Evolutionary conservation across 345 rosid species (phyloP), one percentile per base, ranked within the genome.

Genomic region (Aegle marmelos): DNA sequence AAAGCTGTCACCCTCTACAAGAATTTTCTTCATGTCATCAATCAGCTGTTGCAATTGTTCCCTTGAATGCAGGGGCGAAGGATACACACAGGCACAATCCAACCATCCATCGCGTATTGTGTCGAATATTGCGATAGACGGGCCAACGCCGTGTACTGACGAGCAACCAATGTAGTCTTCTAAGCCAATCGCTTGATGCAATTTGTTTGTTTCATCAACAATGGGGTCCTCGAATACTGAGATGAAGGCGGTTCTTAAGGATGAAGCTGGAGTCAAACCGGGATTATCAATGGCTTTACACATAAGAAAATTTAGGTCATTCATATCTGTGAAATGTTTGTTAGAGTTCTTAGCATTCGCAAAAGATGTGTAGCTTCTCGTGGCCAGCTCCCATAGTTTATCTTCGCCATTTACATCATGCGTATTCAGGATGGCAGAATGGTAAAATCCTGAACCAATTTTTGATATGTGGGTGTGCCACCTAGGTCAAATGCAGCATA

Each of bases 281-380:
- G 97, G 98, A 75, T 93, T 93, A 39, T 94, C 95, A 11, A 94
- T 87, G 78, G 97, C 98, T 82, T 85, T 94, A 73, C 90, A 84
- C 93, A 91, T 94, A 0, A 94, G 85, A 84, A 80, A 94, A 85
- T 89, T 94, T 72, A 94, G 84, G 85, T 91, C 95, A 1, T 72
- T 80, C 97, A 93, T 91, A 81, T 94, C 97, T 0, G 95, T 83
- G 80, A 93, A 89, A 31, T 93, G 97, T 84, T 90, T 91, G 88
- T 90, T 83, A 25, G 76, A 59, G 71, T 85, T 88, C 88, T 91
- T 93, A 11, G 91, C 86, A 1, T 75, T 73, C 10, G 87, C 68
- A 58, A 91, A 89, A 1, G 93, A 73, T 33, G 61, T 74, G 83
- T 89, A 81, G 66, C 86, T 80, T 85, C 91, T 88, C 41, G 77